Conservation (phyloP, 106 monocot species). For the Triglochin maritima region DNA sequence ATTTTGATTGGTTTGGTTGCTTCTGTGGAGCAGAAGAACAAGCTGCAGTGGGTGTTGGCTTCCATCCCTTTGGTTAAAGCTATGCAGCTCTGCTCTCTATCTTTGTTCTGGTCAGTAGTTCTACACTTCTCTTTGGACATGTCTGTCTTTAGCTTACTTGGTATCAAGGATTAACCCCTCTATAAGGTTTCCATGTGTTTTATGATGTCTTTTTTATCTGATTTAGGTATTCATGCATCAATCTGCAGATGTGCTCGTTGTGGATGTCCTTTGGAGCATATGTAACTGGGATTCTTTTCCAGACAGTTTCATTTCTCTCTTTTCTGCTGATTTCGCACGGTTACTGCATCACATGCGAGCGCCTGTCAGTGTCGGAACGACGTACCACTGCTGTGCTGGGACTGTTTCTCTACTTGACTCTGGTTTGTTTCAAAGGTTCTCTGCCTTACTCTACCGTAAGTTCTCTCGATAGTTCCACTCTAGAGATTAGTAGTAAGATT, state of each 20-base stretch:
- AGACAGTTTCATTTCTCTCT: conserved; percentile 67
- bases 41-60: conserved; percentile 70
- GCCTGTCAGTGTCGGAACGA: conserved; percentile 55
- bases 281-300: conserved; percentile 77
- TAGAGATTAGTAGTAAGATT: no score
- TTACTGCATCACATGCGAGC: conserved; percentile 84
- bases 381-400: conserved; percentile 57
- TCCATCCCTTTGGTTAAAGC: conserved; percentile 58
- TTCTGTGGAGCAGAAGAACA: conserved; percentile 37
- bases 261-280: conserved; percentile 97
- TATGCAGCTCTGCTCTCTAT: conserved; percentile 64
- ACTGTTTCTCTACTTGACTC: conserved; percentile 56
- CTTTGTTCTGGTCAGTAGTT: conserved; percentile 58
- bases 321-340: conserved; percentile 88
- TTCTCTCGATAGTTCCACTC: background rate
- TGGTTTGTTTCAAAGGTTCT: conserved; percentile 68
- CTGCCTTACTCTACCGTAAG: conserved; percentile 80
- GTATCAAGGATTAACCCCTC: background rate
- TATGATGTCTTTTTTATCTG: background rate
- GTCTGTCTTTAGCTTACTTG: background rate
- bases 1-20: background rate
- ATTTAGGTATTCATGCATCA: conserved; percentile 81
- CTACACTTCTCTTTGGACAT: background rate
- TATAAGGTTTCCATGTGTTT: background rate
- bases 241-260: conserved; percentile 71